Evolutionary conservation across 768 basidiomycete species (phyloP).

Genomic region (Trametes elegans): DNA sequence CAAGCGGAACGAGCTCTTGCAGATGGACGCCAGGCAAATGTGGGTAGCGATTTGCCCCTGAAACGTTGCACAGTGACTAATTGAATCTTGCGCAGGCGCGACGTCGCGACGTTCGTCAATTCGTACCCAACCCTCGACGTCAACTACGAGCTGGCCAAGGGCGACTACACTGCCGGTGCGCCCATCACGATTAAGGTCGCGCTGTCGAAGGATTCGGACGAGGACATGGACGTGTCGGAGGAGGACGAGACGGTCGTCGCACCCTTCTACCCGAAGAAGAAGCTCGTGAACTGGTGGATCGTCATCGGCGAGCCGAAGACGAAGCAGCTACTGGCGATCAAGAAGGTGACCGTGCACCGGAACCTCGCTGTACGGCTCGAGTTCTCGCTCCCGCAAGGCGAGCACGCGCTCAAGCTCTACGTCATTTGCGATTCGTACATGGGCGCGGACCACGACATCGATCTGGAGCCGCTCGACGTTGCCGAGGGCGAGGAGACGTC

Average conservation of each 20-base stretch:
- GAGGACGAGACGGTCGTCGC: constrained; percentile 87
- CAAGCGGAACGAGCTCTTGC: constrained; percentile 73
- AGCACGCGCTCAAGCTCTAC: constrained; percentile 78
- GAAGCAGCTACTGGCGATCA: constrained; percentile 81
- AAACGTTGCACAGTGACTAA: constrained; percentile 14
- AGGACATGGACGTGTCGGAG: constrained; percentile 55
- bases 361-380: constrained; percentile 83
- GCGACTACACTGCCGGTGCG: constrained; percentile 80
- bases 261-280: constrained; percentile 87
- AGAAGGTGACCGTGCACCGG: constrained; percentile 81
- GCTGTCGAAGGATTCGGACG: constrained; percentile 70
- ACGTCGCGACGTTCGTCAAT: constrained; percentile 94
- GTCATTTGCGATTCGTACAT: constrained; percentile 92
- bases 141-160: constrained; percentile 78
- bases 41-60: constrained; percentile 38
- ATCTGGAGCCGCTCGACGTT: constrained; percentile 78
- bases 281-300: constrained; percentile 97
- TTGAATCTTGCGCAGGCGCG: constrained; percentile 56
- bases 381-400: constrained; percentile 83
- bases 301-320: constrained; percentile 84
- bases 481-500: constrained; percentile 90
- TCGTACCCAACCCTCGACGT: constrained; percentile 97
- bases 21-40: constrained; percentile 88
- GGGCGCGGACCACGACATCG: constrained; percentile 91
- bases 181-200: constrained; percentile 81